These are phyloP conservation scores for Trypanosoma platydactyli DNA, from an alignment of 208 protist genomes.

Conservation along the genomic window DNA sequence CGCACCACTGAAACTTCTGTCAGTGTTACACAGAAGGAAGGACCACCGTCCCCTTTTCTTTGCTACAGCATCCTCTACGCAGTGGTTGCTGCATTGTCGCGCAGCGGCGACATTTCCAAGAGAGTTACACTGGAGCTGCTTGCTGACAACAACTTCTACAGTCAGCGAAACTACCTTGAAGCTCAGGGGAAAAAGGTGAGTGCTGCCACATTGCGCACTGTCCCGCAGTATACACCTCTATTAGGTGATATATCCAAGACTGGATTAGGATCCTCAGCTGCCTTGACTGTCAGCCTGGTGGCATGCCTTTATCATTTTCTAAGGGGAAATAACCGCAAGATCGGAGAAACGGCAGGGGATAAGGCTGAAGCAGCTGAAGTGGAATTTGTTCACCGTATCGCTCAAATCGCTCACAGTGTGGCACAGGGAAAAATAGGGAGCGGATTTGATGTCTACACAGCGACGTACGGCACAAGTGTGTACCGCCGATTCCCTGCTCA, in stretches of 20 bases:
- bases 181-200: constrained; percentile 46
- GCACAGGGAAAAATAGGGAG: constrained; percentile 96
- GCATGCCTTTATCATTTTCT: constrained; percentile 80
- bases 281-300: constrained; percentile 92
- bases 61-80: constrained; percentile 71
- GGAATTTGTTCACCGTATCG: constrained; percentile 89
- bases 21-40: constrained; percentile 53
- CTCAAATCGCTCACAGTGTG: constrained; percentile 93
- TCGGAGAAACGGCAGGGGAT: not conserved
- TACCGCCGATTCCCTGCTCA: constrained; percentile 89
- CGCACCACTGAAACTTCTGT: constrained; percentile 29
- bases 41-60: constrained; percentile 63
- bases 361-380: constrained; percentile 6
- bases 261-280: constrained; percentile 93
- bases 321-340: not conserved
- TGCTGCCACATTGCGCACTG: constrained; percentile 48
- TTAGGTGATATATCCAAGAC: constrained; percentile 93
- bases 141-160: constrained; percentile 94
- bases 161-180: constrained; percentile 84
- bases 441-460: constrained; percentile 96
- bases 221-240: constrained; percentile 68
- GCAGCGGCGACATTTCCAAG: constrained; percentile 18
- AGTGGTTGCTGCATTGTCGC: constrained; percentile 43
- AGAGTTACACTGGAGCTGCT: constrained; percentile 59
- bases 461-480: constrained; percentile 91